Percentiles rank a stretch among this genome's conserved stretches.
These are phyloP conservation scores for Erythrophleum ivorense DNA, from an alignment of 331 rosid species.

Conservation along the genomic window DNA sequence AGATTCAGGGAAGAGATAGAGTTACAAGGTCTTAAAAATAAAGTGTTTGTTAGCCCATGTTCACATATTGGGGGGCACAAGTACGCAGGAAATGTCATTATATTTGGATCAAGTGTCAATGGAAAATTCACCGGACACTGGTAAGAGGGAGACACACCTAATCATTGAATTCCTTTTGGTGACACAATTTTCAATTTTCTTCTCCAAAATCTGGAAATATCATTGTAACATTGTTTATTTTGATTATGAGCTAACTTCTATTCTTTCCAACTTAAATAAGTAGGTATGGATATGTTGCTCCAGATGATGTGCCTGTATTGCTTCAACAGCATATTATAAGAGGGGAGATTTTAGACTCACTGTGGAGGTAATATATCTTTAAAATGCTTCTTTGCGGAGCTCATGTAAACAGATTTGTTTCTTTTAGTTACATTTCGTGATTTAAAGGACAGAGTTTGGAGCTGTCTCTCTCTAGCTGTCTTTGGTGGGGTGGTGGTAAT, in stretches of 20 bases:
- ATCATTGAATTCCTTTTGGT: conserved; percentile 4
- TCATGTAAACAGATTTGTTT: background rate
- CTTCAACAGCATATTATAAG: conserved; percentile 76
- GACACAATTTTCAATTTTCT: conserved; percentile 13
- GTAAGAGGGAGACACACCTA: conserved; percentile 49
- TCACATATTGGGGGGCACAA: conserved; percentile 89
- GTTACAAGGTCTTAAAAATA: conserved; percentile 65
- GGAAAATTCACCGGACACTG: conserved; percentile 87
- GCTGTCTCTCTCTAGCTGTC: background rate
- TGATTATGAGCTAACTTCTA: conserved; percentile 16
- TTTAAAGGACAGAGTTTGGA: background rate
- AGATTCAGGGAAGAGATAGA: conserved; percentile 87
- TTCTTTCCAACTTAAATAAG: conserved; percentile 26
- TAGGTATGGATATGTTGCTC: conserved; percentile 95
- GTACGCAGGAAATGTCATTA: conserved; percentile 89
- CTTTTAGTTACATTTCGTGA: background rate
- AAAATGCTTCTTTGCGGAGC: background rate
- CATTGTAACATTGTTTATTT: conserved; percentile 25
- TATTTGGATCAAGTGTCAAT: conserved; percentile 65
- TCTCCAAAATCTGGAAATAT: background rate
- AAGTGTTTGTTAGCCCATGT: conserved; percentile 92
- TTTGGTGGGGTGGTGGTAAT: background rate
- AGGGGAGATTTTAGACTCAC: conserved; percentile 75
- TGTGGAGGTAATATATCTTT: conserved; percentile 74
- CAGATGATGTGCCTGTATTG: conserved; percentile 77